phyloP scores from a whole-genome alignment of 177 flowering plant species.

The Telopea speciosissima region DNA sequence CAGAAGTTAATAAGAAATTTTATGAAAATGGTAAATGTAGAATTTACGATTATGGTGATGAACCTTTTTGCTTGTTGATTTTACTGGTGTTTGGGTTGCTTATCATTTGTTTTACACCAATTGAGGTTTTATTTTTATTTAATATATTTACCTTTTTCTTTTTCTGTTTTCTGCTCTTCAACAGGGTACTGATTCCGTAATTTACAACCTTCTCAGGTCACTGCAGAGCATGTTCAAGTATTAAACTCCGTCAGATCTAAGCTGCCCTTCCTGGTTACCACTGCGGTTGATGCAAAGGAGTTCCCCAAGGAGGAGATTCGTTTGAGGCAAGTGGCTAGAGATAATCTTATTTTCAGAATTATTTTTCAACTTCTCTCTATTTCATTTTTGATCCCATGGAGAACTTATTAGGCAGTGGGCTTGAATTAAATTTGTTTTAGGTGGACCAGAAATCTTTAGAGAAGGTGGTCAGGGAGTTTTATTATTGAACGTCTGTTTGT shows the following conservation, averaged over 20 bases:
- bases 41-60: not conserved
- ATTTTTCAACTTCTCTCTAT: not conserved
- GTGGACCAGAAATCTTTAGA: too few relatives aligned
- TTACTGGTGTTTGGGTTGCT: not conserved
- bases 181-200: not conserved
- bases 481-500: too few relatives aligned
- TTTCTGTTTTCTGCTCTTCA: not conserved
- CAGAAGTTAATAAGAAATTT: not conserved
- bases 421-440: too few relatives aligned
- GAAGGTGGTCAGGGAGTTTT: too few relatives aligned
- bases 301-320: slow-evolving; percentile 76
- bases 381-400: too few relatives aligned
- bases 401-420: too few relatives aligned
- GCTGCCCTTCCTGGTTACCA: slow-evolving; percentile 86
- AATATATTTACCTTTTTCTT: not conserved
- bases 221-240: slow-evolving; percentile 69
- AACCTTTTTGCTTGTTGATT: not conserved
- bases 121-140: too few relatives aligned
- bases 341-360: not conserved
- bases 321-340: slow-evolving; percentile 45
- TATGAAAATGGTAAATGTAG: not conserved
- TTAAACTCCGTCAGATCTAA: slow-evolving; percentile 68
- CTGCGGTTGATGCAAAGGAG: slow-evolving; percentile 74
- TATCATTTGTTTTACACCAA: not conserved
- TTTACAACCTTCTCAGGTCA: slow-evolving; percentile 40